Evolutionary conservation across 805 yeast genomes (phyloP), one percentile per base, ranked within the genome.

Genomic region (Schwanniomyces yamadae): DNA sequence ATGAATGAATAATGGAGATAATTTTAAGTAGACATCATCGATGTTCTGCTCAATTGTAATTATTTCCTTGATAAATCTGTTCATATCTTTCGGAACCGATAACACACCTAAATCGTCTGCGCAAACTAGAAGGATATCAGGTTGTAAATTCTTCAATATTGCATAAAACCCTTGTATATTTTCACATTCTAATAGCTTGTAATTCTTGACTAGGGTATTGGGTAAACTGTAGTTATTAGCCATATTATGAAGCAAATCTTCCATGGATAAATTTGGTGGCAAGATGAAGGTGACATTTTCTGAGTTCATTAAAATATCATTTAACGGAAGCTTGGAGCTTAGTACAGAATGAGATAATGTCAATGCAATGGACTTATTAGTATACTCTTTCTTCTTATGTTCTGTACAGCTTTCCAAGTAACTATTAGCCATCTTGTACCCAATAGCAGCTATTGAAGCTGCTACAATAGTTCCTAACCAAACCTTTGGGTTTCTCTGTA

Each of bases 241-340:
- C 31, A 32, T 37, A 17, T 27, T 34, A 29, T 30, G 35, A 15
- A 45, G 55, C 31, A 67, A 55, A 40, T 68, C 73, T 21, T 66
- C 71, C 19, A 62, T 48, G 9, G 63, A 57, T 18, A 68, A 52
- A 35, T 67, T 59, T 3, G 74, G 74, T 5, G 74, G 73, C 19
- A 68, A 56, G 31, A 68, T 68, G 44, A 68, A 68, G 6, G 69
- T 63, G 24, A 68, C 66, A 43, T 68, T 68, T 20, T 62, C 67
- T 2, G 61, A 48, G 20, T 57, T 61, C 36, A 56, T 38, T 29
- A 68, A 50, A 12, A 67, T 66, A 14, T 67, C 71, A 37, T 60
- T 50, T 34, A 68, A 53, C 3, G 72, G 73, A 18, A 66, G 48
- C 31, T 55, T 48, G 31, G 62, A 54, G 35, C 52, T 57, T 39